Percentiles rank a stretch among this genome's conserved stretches.
Conservation (phyloP, 2,329 filamentous ascomycete species). For the Pseudogymnoascus sp. region DNA sequence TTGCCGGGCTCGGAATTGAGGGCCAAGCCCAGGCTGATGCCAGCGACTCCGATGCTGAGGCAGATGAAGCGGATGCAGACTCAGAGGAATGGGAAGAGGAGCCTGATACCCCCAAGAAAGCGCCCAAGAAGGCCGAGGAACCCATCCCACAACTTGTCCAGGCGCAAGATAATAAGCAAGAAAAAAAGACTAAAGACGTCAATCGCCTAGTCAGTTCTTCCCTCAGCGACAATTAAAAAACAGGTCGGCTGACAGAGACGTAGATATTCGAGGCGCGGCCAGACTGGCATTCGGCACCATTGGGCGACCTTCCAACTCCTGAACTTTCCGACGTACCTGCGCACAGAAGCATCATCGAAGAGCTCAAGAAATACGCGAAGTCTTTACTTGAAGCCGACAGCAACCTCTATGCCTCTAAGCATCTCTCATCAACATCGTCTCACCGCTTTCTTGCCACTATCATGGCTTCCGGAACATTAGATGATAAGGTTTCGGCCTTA, state of each 20-base stretch:
- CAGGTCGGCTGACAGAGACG: conserved; percentile 23
- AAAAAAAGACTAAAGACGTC: conserved; percentile 18
- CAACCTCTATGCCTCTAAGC: conserved; percentile 61
- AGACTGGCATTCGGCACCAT: conserved; percentile 58
- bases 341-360: conserved; percentile 46
- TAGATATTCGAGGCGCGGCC: conserved; percentile 55
- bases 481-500: conserved; percentile 91
- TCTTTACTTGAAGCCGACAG: conserved; percentile 72
- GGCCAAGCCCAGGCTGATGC: conserved; percentile 35
- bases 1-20: conserved; percentile 43
- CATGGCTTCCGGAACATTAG: conserved; percentile 91
- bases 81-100: conserved; percentile 25
- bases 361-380: conserved; percentile 63
- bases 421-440: conserved; percentile 73
- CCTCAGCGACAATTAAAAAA: conserved; percentile 6
- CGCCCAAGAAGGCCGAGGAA: conserved; percentile 10
- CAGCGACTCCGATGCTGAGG: conserved; percentile 32
- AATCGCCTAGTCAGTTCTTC: conserved; percentile 28
- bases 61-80: conserved; percentile 31
- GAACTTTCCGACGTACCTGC: conserved; percentile 39
- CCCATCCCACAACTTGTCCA: conserved; percentile 5
- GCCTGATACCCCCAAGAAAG: conserved; percentile 23
- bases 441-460: conserved; percentile 96
- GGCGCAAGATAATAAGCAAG: not conserved
- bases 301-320: conserved; percentile 44